Evolutionary conservation across 140 eudicot genomes (phyloP), one percentile per base, ranked within the genome.

Genomic region (Oenanthe javanica): DNA sequence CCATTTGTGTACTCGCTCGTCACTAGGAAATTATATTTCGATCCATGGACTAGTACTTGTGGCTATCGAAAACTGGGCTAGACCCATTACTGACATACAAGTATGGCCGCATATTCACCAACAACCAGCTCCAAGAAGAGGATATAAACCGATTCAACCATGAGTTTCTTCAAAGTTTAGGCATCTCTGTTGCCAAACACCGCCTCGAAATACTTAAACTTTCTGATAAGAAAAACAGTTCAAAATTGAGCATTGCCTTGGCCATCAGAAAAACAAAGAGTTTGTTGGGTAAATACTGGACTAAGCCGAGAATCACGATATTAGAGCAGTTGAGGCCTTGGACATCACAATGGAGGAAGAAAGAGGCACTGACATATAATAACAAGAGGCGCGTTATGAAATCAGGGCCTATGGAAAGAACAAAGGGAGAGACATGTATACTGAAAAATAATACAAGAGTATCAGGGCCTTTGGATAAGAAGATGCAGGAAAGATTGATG

Each of bases 131-230:
- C 55, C 87, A 86, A 76, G 70, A 84, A 59, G 90, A 91, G 36
- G 96, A 94, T 80, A 54, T 87, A 3, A 16, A 64, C 63, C 79
- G 87, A 85, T 90, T 94, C 92, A 88, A 87, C 87, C 97, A 94
- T 31, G 97, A 94, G 79, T 94, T 94, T 74, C 95, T 94, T 27
- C 92, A 89, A 42, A 92, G 95, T 83, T 79, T 94, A 89, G 98
- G 98, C 25, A 86, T 94, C 61, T 31, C 82, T 16, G 81, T 94
- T 3, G 96, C 96, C 64, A 90, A 89, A 81, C 97, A 94, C 81
- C 66, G 97, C 73, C 90, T 94, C 11, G 96, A 92, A 78, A 94
- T 94, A 72, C 89, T 94, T 78, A 94, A 90, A 80, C 92, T 90
- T 40, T 92, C 92, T 18, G 79, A 59, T 2, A 59, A 21, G 66